These are phyloP conservation scores for Fusarium sp. DNA, from an alignment of 2,329 filamentous ascomycete species.

Conservation along the genomic window DNA sequence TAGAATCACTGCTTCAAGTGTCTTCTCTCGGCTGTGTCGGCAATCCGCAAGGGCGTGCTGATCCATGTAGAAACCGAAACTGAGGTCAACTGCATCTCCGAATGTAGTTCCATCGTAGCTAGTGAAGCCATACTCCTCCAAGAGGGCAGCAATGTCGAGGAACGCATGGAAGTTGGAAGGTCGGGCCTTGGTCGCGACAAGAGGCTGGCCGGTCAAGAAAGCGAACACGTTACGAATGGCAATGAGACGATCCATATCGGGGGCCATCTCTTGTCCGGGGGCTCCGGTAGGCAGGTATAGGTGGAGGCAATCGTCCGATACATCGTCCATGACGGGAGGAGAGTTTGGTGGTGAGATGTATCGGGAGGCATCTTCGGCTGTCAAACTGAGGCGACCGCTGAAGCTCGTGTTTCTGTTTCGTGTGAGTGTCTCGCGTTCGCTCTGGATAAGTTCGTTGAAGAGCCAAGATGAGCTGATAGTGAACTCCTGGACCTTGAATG, in stretches of 20 bases:
- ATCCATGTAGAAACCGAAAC: conserved; percentile 80
- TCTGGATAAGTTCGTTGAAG: conserved; percentile 64
- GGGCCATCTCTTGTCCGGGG: conserved; percentile 48
- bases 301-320: conserved; percentile 55
- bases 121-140: conserved; percentile 68
- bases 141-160: conserved; percentile 62
- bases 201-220: conserved; percentile 70
- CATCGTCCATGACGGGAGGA: conserved; percentile 51
- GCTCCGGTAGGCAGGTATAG: conserved; percentile 64
- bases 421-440: conserved; percentile 52
- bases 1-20: conserved; percentile 86
- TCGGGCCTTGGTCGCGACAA: conserved; percentile 66
- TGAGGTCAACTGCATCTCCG: conserved; percentile 69
- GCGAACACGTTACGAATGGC: conserved; percentile 74
- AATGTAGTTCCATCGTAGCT: conserved; percentile 68
- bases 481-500: conserved; percentile 69
- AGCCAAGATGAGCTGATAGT: conserved; percentile 65
- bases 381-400: conserved; percentile 59
- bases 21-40: conserved; percentile 84
- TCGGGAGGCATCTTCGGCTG: conserved; percentile 61
- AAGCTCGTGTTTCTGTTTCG: conserved; percentile 58
- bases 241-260: conserved; percentile 66
- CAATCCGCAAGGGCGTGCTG: conserved; percentile 83
- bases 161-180: conserved; percentile 66
- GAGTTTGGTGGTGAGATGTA: conserved; percentile 53